Evolutionary conservation across 2,329 filamentous ascomycete genomes (phyloP).

Genomic region (Ilyonectria sp.): DNA sequence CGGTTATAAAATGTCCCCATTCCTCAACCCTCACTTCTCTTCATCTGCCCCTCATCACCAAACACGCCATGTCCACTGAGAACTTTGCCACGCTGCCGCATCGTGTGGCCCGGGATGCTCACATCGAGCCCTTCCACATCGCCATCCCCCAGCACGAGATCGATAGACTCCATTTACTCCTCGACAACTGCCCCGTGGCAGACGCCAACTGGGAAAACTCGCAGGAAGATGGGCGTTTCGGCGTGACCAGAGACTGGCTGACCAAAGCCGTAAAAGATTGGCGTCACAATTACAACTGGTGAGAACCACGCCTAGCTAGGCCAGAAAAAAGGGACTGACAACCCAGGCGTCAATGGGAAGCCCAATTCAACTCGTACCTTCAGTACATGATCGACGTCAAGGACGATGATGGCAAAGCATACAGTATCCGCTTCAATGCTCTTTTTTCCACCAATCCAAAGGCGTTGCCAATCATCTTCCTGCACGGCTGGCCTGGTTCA

Average conservation of each 20-base stretch:
- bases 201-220: constrained; percentile 9
- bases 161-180: constrained; percentile 13
- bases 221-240: constrained; percentile 6
- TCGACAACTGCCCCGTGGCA: constrained; percentile 7
- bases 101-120: no score
- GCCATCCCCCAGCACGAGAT: constrained; percentile 10
- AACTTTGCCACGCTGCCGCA: no score
- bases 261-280: constrained; percentile 13
- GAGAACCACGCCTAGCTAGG: background rate
- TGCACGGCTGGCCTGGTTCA: constrained; percentile 40
- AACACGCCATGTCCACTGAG: no score
- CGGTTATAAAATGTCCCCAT: no score
- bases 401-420: constrained; percentile 24
- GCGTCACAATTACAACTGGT: constrained; percentile 17
- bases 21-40: no score
- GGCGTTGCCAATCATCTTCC: constrained; percentile 21
- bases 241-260: constrained; percentile 9
- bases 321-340: background rate
- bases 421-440: constrained; percentile 32
- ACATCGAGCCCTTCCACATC: constrained; percentile 5
- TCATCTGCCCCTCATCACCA: no score
- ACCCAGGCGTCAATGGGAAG: constrained; percentile 33
- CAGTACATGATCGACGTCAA: constrained; percentile 32
- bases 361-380: constrained; percentile 27
- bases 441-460: constrained; percentile 24